These are phyloP conservation scores for Pestalotiopsis sp. DNA, from an alignment of 2,329 filamentous ascomycete species.

Conservation along the genomic window DNA sequence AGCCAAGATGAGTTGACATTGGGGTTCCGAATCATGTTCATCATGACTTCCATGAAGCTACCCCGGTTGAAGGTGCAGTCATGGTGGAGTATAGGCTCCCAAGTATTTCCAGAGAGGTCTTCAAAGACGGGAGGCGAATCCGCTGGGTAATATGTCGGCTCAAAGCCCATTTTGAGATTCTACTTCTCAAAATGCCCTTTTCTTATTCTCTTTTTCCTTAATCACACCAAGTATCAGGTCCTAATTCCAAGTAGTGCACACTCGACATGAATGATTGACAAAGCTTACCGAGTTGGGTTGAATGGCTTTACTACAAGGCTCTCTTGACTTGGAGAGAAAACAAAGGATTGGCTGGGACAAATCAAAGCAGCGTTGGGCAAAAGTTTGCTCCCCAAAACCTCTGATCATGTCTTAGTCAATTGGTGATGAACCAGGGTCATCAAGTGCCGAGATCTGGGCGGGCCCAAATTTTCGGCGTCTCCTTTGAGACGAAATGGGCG, in stretches of 20 bases:
- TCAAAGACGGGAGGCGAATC: conserved; percentile 37
- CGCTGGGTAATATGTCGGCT: conserved; percentile 35
- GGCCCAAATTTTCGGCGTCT: conserved; percentile 1
- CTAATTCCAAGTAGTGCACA: neutral
- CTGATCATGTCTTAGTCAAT: neutral
- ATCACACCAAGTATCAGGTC: conserved; percentile 1
- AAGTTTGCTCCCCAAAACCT: neutral
- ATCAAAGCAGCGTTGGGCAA: neutral
- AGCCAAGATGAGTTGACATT: conserved; percentile 80
- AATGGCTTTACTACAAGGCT: neutral
- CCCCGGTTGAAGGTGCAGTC: conserved; percentile 64
- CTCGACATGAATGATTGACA: neutral
- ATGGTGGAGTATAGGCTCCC: conserved; percentile 59
- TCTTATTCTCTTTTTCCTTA: neutral
- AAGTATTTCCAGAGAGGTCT: conserved; percentile 39
- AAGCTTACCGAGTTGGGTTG: neutral
- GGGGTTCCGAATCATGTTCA: conserved; percentile 76
- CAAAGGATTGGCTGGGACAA: neutral
- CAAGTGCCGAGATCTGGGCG: conserved; percentile 7
- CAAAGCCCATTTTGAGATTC: conserved; percentile 32
- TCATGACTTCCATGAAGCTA: conserved; percentile 68
- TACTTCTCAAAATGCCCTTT: neutral
- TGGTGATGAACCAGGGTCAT: neutral
- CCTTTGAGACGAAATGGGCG: neutral
- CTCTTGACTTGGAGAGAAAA: neutral